phyloP scores from a whole-genome alignment of 106 monocot genomes.

The Dioscorea alata region DNA sequence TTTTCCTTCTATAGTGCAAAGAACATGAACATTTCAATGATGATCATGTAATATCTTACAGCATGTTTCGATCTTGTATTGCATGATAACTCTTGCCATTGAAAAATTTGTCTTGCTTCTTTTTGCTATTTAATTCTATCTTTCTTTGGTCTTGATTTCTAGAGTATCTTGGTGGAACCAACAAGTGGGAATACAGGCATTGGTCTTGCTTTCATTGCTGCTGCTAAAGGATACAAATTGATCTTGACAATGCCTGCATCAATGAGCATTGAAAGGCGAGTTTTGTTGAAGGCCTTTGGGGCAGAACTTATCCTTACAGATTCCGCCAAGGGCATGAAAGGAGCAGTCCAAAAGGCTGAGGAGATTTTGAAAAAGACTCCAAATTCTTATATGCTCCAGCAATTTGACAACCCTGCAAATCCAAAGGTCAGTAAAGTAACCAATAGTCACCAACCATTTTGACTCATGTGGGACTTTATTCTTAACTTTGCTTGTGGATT shows the following conservation, averaged over 20 bases:
- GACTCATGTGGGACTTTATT: background rate
- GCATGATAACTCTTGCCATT: too few relatives aligned
- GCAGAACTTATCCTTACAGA: constrained; percentile 97
- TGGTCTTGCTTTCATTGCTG: constrained; percentile 96
- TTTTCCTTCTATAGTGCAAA: too few relatives aligned
- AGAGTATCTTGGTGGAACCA: constrained; percentile 90
- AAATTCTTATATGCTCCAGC: constrained; percentile 90
- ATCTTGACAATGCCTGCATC: constrained; percentile 98
- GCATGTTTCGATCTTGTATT: too few relatives aligned
- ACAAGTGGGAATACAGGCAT: constrained; percentile 98
- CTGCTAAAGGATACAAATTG: constrained; percentile 89
- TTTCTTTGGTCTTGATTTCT: constrained; percentile 1
- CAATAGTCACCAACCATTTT: background rate
- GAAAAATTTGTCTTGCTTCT: background rate
- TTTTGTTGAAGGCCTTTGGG: constrained; percentile 90
- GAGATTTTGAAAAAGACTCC: constrained; percentile 84
- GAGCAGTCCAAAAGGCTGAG: constrained; percentile 90
- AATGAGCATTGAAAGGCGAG: constrained; percentile 95
- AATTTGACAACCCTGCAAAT: constrained; percentile 97
- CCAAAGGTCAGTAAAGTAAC: constrained; percentile 46
- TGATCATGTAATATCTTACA: too few relatives aligned
- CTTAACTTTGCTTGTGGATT: background rate
- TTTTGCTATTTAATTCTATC: constrained; percentile 1
- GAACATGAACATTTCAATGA: too few relatives aligned
- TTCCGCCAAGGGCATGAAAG: constrained; percentile 93